Conservation (phyloP, 1,139 yeast species). For the Geotrichum armillariae region DNA sequence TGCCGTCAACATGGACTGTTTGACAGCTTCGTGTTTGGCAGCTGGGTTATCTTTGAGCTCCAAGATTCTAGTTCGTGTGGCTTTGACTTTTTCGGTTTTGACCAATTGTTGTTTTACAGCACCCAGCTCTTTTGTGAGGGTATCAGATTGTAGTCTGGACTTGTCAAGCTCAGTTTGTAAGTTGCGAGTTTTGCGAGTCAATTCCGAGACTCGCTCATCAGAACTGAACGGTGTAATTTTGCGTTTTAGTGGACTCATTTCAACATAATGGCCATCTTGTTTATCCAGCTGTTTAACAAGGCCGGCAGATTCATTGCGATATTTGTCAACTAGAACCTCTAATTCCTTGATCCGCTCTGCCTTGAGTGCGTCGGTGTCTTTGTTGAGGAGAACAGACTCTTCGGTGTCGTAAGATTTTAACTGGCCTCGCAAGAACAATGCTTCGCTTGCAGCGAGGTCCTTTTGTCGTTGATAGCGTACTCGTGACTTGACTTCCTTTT, state of each 20-base stretch:
- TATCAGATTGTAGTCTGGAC: conserved; percentile 27
- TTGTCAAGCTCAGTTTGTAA: conserved; percentile 35
- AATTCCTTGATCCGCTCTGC: conserved; percentile 45
- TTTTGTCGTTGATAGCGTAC: conserved; percentile 55
- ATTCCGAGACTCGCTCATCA: conserved; percentile 42
- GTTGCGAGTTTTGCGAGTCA: conserved; percentile 33
- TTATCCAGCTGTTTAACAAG: conserved; percentile 44
- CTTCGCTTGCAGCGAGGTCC: conserved; percentile 58
- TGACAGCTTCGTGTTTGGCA: conserved; percentile 62
- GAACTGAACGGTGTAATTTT: conserved; percentile 25
- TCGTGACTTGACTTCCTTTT: conserved; percentile 40
- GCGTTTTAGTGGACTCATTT: conserved; percentile 18
- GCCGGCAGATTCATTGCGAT: conserved; percentile 53
- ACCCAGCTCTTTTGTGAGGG: conserved; percentile 30
- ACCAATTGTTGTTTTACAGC: conserved; percentile 44
- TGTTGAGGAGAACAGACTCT: conserved; percentile 31
- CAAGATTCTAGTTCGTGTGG: conserved; percentile 48
- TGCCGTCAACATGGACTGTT: conserved; percentile 52
- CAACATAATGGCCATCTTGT: conserved; percentile 31
- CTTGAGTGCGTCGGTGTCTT: conserved; percentile 30
- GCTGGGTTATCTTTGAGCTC: conserved; percentile 71
- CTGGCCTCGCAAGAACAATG: conserved; percentile 56
- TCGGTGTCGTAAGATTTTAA: conserved; percentile 42
- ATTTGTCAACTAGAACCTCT: conserved; percentile 55
- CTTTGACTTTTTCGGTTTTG: conserved; percentile 33